Conservation (phyloP, 441 rosid genomes). For the Pelargonium fulgidum region DNA sequence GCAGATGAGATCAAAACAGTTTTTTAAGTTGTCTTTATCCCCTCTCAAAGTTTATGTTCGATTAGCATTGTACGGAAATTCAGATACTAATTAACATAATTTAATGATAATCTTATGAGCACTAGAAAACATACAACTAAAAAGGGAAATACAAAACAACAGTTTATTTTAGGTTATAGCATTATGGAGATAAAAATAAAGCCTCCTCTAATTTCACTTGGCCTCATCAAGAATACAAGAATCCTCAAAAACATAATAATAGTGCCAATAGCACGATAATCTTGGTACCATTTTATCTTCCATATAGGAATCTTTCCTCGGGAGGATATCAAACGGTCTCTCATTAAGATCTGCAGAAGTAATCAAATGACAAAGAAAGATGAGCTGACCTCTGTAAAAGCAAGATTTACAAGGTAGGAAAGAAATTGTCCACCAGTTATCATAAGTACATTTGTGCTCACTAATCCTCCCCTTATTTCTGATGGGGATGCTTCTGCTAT, state of each 20-base stretch:
- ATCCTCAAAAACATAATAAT: too few species aligned
- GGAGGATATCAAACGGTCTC: too few species aligned
- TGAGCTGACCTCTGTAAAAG: conserved; percentile 29
- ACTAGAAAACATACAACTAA: not conserved
- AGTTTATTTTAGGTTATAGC: not conserved
- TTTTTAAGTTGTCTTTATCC: not conserved
- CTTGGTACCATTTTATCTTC: not conserved
- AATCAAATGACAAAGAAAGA: not conserved
- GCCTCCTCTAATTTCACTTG: not conserved
- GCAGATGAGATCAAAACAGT: not conserved
- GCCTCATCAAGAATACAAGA: too few species aligned
- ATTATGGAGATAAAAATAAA: not conserved
- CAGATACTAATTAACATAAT: not conserved
- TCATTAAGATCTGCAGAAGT: not conserved
- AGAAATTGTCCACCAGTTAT: conserved; percentile 81
- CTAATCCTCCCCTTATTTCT: conserved; percentile 77
- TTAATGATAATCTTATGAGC: not conserved
- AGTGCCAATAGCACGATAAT: not conserved
- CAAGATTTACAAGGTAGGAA: conserved; percentile 72
- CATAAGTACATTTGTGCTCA: conserved; percentile 66
- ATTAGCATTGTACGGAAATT: not conserved
- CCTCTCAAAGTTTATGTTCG: not conserved
- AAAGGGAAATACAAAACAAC: not conserved
- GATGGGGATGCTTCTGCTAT: conserved; percentile 88
- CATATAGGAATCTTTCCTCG: not conserved